Evolutionary conservation across 345 rosid genomes (phyloP), one percentile per base, ranked within the genome.

Genomic region (Psidium guajava): DNA sequence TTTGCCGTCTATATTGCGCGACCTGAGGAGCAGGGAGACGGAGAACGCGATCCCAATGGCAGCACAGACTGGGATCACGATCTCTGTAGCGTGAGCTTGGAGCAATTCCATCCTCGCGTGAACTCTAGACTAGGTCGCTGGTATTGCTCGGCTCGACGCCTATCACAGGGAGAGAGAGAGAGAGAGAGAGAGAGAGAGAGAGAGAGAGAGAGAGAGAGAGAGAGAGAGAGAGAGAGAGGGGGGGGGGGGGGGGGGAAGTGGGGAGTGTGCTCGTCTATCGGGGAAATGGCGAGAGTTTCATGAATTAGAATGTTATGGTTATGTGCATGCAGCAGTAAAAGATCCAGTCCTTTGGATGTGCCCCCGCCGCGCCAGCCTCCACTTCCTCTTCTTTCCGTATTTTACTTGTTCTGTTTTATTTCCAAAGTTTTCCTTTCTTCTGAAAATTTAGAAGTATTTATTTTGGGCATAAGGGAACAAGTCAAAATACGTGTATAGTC

Each of bases 1-100:
- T 42, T 0, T 6, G 5, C 5, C 44, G 44, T 42, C 6, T 42
- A 42, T 42, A 54, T 49, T 88, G 25, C 56, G 64, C 32, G 89
- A 88, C n/a, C 86, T 86, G 21, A 84, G 83, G 20, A 82, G 1
- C 91, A 42, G 44, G 44, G 6, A 42, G 44, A 3, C 3, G 47
- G 91, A 36, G 87, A 89, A 89, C 42, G 12, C 86, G 51, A 90
- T 90, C 80, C 91, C 91, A 54, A 90, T 54, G 55, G 88, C 75
- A 16, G 91, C 90, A 49, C 91, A 89, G 5, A 69, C 86, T 82
- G 91, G 91, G 51, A 90, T 83, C 81, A 86, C 54, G 27, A 88
- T 86, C 88, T 89, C 91, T 59, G 85, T 55, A 42, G 44, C 44
- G 44, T 42, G 44, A 42, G 44, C 44, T 40, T 28, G 89, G 90